phyloP scores from a whole-genome alignment of 768 basidiomycete genomes.

The Boletus fagicola region DNA sequence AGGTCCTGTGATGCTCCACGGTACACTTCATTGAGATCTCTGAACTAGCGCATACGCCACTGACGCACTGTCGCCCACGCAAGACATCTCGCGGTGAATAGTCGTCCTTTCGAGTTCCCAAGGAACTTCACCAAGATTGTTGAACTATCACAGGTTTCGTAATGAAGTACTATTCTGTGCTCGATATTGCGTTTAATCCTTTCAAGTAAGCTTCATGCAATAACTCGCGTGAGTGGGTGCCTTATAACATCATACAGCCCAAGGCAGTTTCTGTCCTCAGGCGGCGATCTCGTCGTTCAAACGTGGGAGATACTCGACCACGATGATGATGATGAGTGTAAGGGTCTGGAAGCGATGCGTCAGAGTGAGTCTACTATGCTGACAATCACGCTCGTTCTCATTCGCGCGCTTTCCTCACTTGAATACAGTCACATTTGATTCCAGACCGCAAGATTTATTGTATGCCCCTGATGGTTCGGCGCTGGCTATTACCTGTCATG shows the following conservation, averaged over 20 bases:
- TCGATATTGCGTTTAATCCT: constrained; percentile 56
- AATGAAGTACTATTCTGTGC: constrained; percentile 52
- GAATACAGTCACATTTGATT: constrained; percentile 22
- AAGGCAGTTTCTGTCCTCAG: constrained; percentile 45
- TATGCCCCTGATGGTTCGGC: constrained; percentile 42
- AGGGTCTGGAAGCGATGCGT: constrained; percentile 11
- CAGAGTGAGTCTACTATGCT: constrained; percentile 14
- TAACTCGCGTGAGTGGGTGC: neutral
- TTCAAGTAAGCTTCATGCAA: constrained; percentile 35
- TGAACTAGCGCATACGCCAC: constrained; percentile 18
- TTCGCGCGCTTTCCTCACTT: neutral
- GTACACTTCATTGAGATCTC: neutral
- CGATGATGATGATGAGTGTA: constrained; percentile 16
- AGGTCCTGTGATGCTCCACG: neutral
- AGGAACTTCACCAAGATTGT: neutral
- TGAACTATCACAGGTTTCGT: constrained; percentile 12
- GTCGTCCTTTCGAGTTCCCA: too few relatives aligned
- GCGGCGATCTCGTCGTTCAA: constrained; percentile 43
- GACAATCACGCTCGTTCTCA: neutral
- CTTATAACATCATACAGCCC: constrained; percentile 31
- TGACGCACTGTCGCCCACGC: constrained; percentile 21
- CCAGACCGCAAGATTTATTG: constrained; percentile 42
- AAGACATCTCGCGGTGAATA: constrained; percentile 20
- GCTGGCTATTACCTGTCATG: constrained; percentile 37
- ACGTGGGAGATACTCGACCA: constrained; percentile 40